A percentile compares a stretch with the other conserved stretches of the same genome.
Evolutionary conservation across 1,139 yeast genomes (phyloP).

Genomic region (Saccharomyces pastorianus): DNA sequence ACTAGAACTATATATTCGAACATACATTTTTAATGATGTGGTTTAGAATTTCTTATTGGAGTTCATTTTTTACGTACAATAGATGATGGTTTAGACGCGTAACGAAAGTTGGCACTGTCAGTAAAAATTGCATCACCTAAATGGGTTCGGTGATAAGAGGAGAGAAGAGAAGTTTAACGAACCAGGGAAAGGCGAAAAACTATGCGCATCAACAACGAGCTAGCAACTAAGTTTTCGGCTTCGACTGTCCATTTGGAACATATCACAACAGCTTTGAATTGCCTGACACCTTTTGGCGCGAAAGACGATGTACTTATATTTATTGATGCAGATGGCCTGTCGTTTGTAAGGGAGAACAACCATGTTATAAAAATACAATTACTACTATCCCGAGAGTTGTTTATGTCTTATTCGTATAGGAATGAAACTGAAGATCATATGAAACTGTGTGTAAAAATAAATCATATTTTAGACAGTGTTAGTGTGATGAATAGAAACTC

Average conservation of each 20-base stretch:
- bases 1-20: not conserved
- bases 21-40: not conserved
- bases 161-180: not conserved
- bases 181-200: not conserved
- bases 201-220: not conserved
- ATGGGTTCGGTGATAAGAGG: not conserved
- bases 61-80: not conserved
- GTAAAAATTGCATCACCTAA: not conserved
- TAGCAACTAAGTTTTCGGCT: constrained; percentile 21
- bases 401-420: constrained; percentile 27
- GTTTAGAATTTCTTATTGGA: not conserved
- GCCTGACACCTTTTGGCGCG: constrained; percentile 27
- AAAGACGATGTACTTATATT: constrained; percentile 30
- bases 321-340: constrained; percentile 34
- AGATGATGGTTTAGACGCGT: not conserved
- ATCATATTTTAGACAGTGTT: constrained; percentile 40
- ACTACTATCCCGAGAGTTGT: constrained; percentile 29
- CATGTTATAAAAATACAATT: constrained; percentile 31
- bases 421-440: constrained; percentile 14
- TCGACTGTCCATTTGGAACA: constrained; percentile 31
- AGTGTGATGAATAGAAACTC: constrained; percentile 33
- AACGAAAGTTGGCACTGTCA: not conserved
- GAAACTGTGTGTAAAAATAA: constrained; percentile 34
- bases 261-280: constrained; percentile 29
- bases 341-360: constrained; percentile 33